phyloP scores from a whole-genome alignment of 2,329 filamentous ascomycete genomes.

The Beauveria sp. region DNA sequence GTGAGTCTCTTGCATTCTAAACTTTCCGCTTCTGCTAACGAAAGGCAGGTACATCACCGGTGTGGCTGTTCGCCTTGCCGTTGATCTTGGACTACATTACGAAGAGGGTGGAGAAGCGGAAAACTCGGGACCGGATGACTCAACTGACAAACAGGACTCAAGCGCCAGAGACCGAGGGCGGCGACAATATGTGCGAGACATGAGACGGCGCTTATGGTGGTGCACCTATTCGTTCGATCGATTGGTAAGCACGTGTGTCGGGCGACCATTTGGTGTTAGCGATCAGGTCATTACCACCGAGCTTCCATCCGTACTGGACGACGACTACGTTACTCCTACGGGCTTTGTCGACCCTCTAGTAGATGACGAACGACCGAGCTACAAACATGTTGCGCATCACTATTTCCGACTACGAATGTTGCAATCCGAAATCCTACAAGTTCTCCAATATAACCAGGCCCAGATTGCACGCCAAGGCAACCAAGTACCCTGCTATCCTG shows the following conservation, averaged over 20 bases:
- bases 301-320: conserved; percentile 82
- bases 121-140: conserved; percentile 32
- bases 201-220: conserved; percentile 88
- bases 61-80: conserved; percentile 80
- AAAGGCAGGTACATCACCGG: conserved; percentile 73
- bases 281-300: conserved; percentile 95
- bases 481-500: conserved; percentile 58
- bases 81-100: conserved; percentile 87
- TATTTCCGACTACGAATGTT: conserved; percentile 84
- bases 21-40: neutral
- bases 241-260: conserved; percentile 91
- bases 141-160: conserved; percentile 15
- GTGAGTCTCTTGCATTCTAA: conserved; percentile 32
- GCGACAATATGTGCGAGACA: conserved; percentile 77
- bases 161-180: conserved; percentile 50
- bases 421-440: conserved; percentile 92
- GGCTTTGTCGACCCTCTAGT: conserved; percentile 60
- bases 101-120: conserved; percentile 70
- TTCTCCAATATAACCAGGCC: conserved; percentile 85
- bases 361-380: conserved; percentile 60
- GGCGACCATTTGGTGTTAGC: conserved; percentile 87
- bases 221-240: conserved; percentile 92
- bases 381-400: conserved; percentile 85
- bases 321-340: conserved; percentile 74
- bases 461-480: conserved; percentile 64